Percentiles rank a stretch among this genome's conserved stretches.
Conservation (phyloP, 331 rosid species). For the Quercus lobata region DNA sequence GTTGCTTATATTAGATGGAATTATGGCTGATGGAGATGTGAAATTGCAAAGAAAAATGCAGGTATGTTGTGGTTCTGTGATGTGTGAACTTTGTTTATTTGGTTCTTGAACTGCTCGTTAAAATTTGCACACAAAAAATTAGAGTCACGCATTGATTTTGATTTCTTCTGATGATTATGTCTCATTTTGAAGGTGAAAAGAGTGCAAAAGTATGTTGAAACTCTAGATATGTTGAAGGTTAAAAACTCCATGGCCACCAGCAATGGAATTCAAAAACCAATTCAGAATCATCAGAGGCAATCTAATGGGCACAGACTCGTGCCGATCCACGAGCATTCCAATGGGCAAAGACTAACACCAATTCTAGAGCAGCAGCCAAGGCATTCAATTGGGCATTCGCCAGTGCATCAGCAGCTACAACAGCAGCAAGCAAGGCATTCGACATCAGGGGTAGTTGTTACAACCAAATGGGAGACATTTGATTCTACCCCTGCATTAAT, state of each 20-base stretch:
- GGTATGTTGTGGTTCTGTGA: constrained; percentile 30
- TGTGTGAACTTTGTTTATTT: too few relatives aligned
- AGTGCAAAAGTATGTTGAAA: constrained; percentile 93
- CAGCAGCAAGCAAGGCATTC: constrained; percentile 36
- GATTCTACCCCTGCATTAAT: constrained; percentile 50
- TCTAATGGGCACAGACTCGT: constrained; percentile 42
- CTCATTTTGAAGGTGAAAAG: constrained; percentile 63
- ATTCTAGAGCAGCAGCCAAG: constrained; percentile 33
- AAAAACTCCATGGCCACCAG: constrained; percentile 52
- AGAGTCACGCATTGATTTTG: not conserved
- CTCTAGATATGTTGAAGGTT: constrained; percentile 72
- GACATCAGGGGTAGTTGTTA: constrained; percentile 63
- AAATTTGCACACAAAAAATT: not conserved
- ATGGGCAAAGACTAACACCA: constrained; percentile 39
- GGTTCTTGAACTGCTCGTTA: not conserved
- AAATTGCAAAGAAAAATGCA: constrained; percentile 97
- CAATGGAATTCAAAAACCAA: constrained; percentile 32
- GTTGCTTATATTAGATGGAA: constrained; percentile 76
- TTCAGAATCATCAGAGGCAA: constrained; percentile 38
- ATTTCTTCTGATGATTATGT: constrained; percentile 6
- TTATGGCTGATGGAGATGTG: constrained; percentile 82
- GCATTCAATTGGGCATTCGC: constrained; percentile 28
- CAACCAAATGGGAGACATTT: constrained; percentile 92
- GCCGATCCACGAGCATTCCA: constrained; percentile 38
- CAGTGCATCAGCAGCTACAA: constrained; percentile 14